Evolutionary conservation across 2,329 filamentous ascomycete genomes (phyloP), one percentile per base, ranked within the genome.

Genomic region (Neofusicoccum parvum): DNA sequence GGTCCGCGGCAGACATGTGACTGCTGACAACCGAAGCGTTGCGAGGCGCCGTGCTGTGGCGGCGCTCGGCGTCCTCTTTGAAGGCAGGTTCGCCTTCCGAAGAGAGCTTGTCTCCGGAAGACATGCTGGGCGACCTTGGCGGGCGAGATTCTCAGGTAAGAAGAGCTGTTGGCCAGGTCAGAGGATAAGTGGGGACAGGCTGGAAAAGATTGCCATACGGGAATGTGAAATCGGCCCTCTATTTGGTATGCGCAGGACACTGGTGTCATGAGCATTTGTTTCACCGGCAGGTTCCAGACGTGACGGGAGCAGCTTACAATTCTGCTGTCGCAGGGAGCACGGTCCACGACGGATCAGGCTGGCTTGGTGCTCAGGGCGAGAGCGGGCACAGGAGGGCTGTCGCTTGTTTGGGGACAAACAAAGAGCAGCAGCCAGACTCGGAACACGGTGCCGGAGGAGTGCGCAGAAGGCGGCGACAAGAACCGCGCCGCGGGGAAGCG

Each of bases 1-100:
- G 71, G 46, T 77, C 75, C 15, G 70, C 74, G 10, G 72, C 73
- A 63, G 83, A 86, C 14, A 66, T 54, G 14, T 68, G 27, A 43
- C 43, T 54, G n/a, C 53, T 60, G 48, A 39, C 67, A 17, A 71
- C 68, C 11, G 71, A 72, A 17, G 67, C 64, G 5, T 71, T 68
- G 54, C 72, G 70, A 23, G 56, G 53, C 1, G 45, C 39, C 3
- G 10, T 27, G 34, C 27, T 53, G 36, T 51, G 11, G 45, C 37
- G 65, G 20, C 27, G 37, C 23, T 63, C 32, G 59, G 62, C 65
- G 2, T 66, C 50, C 15, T 64, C 67, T 34, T 59, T 67, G 36
- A 69, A 37, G 66, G 70, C 68, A 45, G 67, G 66, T 17, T 67
- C 68, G 27, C 65, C 68, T 17, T 69, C 65, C 15, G 66, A 65